Conservation (phyloP, 2,329 filamentous ascomycete species). For the Ophiostoma novo-ulmi region DNA sequence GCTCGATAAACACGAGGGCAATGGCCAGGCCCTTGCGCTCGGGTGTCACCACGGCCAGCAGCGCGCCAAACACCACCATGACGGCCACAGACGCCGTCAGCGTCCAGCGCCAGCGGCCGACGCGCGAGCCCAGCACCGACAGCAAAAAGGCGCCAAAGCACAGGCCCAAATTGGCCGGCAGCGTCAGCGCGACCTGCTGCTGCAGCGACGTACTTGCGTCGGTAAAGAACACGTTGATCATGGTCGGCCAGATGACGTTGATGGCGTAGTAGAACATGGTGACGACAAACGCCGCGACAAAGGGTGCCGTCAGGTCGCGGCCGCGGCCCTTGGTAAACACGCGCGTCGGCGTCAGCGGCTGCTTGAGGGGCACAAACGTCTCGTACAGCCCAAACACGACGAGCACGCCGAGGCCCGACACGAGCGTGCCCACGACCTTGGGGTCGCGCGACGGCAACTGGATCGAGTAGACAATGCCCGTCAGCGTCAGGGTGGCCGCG, state of each 20-base stretch:
- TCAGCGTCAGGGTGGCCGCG: conserved; percentile 36
- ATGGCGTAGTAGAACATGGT: conserved; percentile 50
- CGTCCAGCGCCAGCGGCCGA: conserved; percentile 45
- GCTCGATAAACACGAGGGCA: conserved; percentile 43
- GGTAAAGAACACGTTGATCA: conserved; percentile 44
- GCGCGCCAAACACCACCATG: conserved; percentile 45
- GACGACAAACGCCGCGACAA: conserved; percentile 42
- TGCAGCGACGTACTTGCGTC: conserved; percentile 34
- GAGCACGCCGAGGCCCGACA: conserved; percentile 36
- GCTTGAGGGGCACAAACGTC: conserved; percentile 36
- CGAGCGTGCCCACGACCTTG: conserved; percentile 37
- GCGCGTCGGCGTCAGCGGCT: conserved; percentile 41
- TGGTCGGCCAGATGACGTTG: conserved; percentile 44
- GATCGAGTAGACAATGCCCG: conserved; percentile 39
- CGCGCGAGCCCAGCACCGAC: conserved; percentile 38
- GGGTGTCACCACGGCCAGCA: conserved; percentile 42
- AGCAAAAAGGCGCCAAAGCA: conserved; percentile 40
- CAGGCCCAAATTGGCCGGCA: conserved; percentile 39
- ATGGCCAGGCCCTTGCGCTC: conserved; percentile 43
- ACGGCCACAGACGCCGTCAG: conserved; percentile 40
- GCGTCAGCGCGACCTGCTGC: neutral
- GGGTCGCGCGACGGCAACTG: conserved; percentile 35
- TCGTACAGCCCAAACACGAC: conserved; percentile 39
- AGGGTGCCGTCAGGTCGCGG: conserved; percentile 45
- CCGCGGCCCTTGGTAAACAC: conserved; percentile 43